A percentile compares a stretch with the other conserved stretches of the same genome.
Conservation (phyloP, 179 eudicot genomes). For the Gypsophila paniculata region DNA sequence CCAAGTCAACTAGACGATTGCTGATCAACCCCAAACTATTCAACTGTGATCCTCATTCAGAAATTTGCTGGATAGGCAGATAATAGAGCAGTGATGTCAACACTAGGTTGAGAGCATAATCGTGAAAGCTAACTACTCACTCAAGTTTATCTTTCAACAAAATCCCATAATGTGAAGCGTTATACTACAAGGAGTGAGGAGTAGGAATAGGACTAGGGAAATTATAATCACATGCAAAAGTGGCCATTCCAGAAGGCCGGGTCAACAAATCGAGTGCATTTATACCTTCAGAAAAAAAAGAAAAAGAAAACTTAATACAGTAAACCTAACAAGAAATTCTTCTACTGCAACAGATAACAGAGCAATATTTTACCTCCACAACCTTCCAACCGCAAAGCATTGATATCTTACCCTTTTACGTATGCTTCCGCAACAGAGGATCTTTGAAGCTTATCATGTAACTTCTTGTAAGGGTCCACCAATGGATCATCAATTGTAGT, state of each 20-base stretch:
- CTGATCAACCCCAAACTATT: too few relatives aligned
- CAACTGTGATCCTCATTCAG: too few relatives aligned
- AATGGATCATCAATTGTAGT: conserved; percentile 25
- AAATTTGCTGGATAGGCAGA: too few relatives aligned
- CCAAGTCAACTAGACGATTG: too few relatives aligned
- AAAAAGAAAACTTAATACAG: background rate
- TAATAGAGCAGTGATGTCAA: background rate
- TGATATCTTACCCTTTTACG: conserved; percentile 25
- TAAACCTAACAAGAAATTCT: background rate
- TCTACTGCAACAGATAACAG: background rate
- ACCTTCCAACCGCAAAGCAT: conserved; percentile 18
- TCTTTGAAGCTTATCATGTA: conserved; percentile 32
- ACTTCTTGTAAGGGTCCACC: conserved; percentile 21
- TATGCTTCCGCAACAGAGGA: conserved; percentile 25
- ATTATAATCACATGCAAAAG: conserved; percentile 3
- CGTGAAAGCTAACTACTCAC: background rate
- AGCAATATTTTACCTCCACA: conserved; percentile 26
- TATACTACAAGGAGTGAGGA: background rate
- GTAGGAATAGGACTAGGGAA: background rate
- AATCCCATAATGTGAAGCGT: background rate
- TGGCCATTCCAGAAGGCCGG: background rate
- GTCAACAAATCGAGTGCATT: background rate
- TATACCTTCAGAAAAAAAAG: too few relatives aligned
- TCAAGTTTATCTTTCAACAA: background rate
- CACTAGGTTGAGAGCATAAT: background rate